These are phyloP conservation scores for Pichia sp. DNA, from an alignment of 1,139 yeast species.

Conservation along the genomic window DNA sequence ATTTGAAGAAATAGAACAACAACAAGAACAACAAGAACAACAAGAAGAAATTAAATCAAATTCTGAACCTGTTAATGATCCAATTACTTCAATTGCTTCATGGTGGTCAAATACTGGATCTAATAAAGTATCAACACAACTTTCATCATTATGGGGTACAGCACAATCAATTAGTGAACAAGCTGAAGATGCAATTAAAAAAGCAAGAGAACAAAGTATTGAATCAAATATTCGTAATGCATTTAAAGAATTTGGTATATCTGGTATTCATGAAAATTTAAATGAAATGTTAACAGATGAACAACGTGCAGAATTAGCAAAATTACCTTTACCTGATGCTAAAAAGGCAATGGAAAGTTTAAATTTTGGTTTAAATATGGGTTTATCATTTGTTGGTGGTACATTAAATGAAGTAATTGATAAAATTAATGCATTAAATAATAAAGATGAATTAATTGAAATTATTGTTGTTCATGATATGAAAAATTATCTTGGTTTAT, in stretches of 20 bases:
- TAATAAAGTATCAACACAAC: slow-evolving; percentile 61
- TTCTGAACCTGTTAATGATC: slow-evolving; percentile 41
- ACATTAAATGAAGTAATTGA: slow-evolving; percentile 42
- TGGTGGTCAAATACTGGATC: slow-evolving; percentile 86
- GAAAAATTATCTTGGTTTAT: slow-evolving; percentile 62
- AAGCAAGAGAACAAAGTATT: slow-evolving; percentile 33
- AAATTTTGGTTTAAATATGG: slow-evolving; percentile 22
- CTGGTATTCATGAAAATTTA: slow-evolving; percentile 27
- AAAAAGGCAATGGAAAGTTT: slow-evolving; percentile 22
- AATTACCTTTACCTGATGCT: slow-evolving; percentile 28
- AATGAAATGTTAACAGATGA: slow-evolving; percentile 25
- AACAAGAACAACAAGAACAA: background rate
- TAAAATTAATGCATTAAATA: slow-evolving; percentile 38
- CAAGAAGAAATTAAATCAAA: background rate
- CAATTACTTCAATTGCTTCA: slow-evolving; percentile 60
- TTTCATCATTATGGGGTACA: slow-evolving; percentile 63
- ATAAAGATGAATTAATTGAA: slow-evolving; percentile 70
- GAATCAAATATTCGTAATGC: slow-evolving; percentile 29
- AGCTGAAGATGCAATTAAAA: slow-evolving; percentile 36
- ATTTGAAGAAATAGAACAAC: background rate
- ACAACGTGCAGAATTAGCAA: slow-evolving; percentile 22
- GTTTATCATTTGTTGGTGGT: slow-evolving; percentile 34
- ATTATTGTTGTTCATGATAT: slow-evolving; percentile 83
- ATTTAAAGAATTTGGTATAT: slow-evolving; percentile 29
- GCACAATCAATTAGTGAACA: slow-evolving; percentile 29